phyloP scores from a whole-genome alignment of 2,329 filamentous ascomycete species.

The Botryotinia narcissicola region DNA sequence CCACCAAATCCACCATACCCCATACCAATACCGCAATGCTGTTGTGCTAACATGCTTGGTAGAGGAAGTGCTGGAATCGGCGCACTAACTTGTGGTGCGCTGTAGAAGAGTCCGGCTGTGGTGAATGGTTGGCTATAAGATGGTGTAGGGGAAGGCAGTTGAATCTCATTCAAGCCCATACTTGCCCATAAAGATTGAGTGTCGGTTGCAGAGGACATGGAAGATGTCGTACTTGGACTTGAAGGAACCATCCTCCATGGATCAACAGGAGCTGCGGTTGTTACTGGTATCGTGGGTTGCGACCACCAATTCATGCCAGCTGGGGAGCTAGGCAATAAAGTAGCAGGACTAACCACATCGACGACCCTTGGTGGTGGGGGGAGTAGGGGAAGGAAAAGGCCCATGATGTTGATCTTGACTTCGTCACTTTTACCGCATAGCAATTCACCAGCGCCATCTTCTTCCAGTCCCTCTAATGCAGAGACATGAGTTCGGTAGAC shows the following conservation, averaged over 20 bases:
- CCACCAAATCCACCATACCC: slow-evolving; percentile 70
- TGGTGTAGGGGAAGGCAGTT: slow-evolving; percentile 74
- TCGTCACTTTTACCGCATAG: slow-evolving; percentile 89
- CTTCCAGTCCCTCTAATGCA: slow-evolving; percentile 91
- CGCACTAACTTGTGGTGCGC: slow-evolving; percentile 70
- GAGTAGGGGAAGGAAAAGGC: slow-evolving; percentile 80
- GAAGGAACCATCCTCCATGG: slow-evolving; percentile 90
- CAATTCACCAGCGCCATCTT: slow-evolving; percentile 92
- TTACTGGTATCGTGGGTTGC: slow-evolving; percentile 62
- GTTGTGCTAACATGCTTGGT: slow-evolving; percentile 80
- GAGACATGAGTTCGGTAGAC: slow-evolving; percentile 87
- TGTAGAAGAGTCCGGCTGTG: slow-evolving; percentile 74
- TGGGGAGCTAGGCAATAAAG: slow-evolving; percentile 80
- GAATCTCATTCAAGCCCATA: slow-evolving; percentile 71
- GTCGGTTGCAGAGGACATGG: slow-evolving; percentile 51
- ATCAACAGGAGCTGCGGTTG: slow-evolving; percentile 70
- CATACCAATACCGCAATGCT: slow-evolving; percentile 75
- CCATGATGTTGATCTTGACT: slow-evolving; percentile 82
- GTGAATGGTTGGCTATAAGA: slow-evolving; percentile 78
- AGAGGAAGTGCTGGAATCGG: slow-evolving; percentile 76
- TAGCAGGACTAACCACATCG: slow-evolving; percentile 82
- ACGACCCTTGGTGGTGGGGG: slow-evolving; percentile 84
- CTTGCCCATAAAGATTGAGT: slow-evolving; percentile 75
- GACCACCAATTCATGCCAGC: slow-evolving; percentile 77
- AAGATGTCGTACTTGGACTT: slow-evolving; percentile 73